Evolutionary conservation across 1,284 basidiomycete species (phyloP), one percentile per base, ranked within the genome.

Genomic region (Grifola frondosa): DNA sequence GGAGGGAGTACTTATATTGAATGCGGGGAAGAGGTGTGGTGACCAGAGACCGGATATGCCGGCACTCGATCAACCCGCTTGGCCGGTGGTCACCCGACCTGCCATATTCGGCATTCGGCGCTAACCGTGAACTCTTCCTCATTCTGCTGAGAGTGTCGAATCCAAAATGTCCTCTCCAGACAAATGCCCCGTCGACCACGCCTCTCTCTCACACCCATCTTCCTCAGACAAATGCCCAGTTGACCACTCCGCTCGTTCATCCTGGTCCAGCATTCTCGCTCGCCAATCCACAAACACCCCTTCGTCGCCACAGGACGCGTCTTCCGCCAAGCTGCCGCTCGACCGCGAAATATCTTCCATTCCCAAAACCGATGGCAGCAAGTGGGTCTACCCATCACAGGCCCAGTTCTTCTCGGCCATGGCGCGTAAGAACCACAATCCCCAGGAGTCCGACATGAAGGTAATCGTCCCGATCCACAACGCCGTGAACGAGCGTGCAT

Each of bases 381-480:
- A 92, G 48, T 99, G 96, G 96, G 90, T 97, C 23, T 99, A 99
- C 67, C 96, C 96, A n/a, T 98, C 96, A 10, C 91, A 97, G 58
- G 81, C 88, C 13, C 96, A 98, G 68, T 99, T 99, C 75, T 99
- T 90, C 68, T 77, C 88, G 17, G 97, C 97, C 7, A 94, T 99
- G 84, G 79, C 85, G 48, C 83, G 96, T 46, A 99, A 99, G 70
- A 82, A 97, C 60, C 89, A 96, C 63, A 81, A 87, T 46, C 88
- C 88, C 5, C 77, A 84, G 15, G 80, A 85, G 13, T 62, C 75
- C 16, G 96, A 98, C 68, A 98, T 99, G 95, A 81, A 80, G 58
- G 89, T 92, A 17, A 87, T 99, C 56, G 94, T 99, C 6, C 96
- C 96, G 6, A 99, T 99, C 45, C 96, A 99, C 68, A 99, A 99